These are phyloP conservation scores for Echinosophora koreensis DNA, from an alignment of 306 rosid genomes.

Conservation along the genomic window DNA sequence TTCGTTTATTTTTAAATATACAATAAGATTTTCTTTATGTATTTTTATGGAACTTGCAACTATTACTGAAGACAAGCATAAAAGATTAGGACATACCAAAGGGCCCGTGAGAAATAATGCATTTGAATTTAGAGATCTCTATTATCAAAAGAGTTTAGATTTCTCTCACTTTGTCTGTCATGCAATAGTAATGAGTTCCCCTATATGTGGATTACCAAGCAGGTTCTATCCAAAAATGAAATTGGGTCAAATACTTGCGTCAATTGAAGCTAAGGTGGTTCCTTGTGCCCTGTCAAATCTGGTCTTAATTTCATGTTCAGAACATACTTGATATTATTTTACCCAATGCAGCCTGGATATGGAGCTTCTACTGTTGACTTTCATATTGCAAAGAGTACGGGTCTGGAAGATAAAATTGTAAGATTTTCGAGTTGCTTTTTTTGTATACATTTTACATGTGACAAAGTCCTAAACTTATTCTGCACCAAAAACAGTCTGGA, in stretches of 20 bases:
- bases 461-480: constrained; percentile 27
- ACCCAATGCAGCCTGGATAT: constrained; percentile 80
- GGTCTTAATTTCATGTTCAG: constrained; percentile 10
- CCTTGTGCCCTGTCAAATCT: constrained; percentile 38
- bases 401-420: constrained; percentile 75
- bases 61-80: constrained; percentile 7
- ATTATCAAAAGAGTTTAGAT: neutral
- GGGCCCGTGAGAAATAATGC: constrained; percentile 32
- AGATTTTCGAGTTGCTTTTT: constrained; percentile 52
- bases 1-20: constrained; percentile 25
- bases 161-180: constrained; percentile 19
- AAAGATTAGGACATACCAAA: constrained; percentile 8
- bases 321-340: constrained; percentile 37
- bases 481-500: neutral
- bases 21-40: constrained; percentile 30
- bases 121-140: neutral
- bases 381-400: constrained; percentile 59
- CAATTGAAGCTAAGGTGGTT: constrained; percentile 74
- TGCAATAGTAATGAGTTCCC: constrained; percentile 24
- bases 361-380: constrained; percentile 73
- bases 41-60: constrained; percentile 19
- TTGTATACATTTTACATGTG: constrained; percentile 24
- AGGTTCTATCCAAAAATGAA: constrained; percentile 83
- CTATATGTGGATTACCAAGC: constrained; percentile 9
- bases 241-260: constrained; percentile 67